phyloP scores from a whole-genome alignment of 2,329 filamentous ascomycete genomes.

The Parastagonospora nodorum region DNA sequence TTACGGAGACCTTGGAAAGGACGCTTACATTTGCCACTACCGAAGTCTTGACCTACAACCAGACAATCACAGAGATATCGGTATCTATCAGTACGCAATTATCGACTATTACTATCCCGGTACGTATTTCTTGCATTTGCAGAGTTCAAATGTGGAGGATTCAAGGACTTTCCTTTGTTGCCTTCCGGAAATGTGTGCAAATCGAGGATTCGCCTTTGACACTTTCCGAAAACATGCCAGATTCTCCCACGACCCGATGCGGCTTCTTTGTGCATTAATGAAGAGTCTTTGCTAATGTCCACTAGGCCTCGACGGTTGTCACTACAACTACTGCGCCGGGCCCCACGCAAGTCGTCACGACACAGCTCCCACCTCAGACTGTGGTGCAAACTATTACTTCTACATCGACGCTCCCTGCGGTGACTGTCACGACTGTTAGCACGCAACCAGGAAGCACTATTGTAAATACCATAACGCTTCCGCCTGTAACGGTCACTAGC shows the following conservation, averaged over 20 bases:
- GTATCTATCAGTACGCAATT: slow-evolving; percentile 24
- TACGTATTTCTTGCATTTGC: neutral
- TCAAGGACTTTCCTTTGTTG: no score
- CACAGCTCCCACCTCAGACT: slow-evolving; percentile 18
- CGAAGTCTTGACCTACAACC: slow-evolving; percentile 3
- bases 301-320: slow-evolving; percentile 9
- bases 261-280: neutral
- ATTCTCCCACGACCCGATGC: neutral
- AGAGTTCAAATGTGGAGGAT: no score
- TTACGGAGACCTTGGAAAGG: neutral
- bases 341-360: slow-evolving; percentile 16
- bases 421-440: slow-evolving; percentile 4
- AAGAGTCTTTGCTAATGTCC: neutral
- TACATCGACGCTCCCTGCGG: slow-evolving; percentile 17
- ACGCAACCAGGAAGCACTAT: slow-evolving; percentile 4
- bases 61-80: slow-evolving; percentile 19
- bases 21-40: slow-evolving; percentile 8
- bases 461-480: neutral
- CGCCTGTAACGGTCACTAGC: slow-evolving; percentile 1
- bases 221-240: no score
- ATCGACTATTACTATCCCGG: slow-evolving; percentile 22
- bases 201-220: no score
- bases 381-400: slow-evolving; percentile 26
- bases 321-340: slow-evolving; percentile 25
- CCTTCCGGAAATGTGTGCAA: no score